Evolutionary conservation across 148 eudicot genomes (phyloP).

Genomic region (Cornus controversa): DNA sequence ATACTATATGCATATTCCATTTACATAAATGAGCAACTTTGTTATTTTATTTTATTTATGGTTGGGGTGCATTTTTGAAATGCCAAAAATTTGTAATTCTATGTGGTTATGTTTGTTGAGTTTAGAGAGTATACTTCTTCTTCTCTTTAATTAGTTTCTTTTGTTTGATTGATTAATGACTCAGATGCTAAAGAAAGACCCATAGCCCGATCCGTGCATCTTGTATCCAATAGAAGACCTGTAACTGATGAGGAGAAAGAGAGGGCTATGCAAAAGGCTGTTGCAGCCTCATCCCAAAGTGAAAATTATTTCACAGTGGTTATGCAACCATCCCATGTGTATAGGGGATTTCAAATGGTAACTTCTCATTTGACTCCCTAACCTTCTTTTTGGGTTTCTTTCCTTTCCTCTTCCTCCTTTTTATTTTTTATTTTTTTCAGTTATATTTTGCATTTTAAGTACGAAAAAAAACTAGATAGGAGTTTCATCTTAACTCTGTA

Average conservation of each 20-base stretch:
- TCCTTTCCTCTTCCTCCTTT: no score
- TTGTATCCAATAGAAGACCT: constrained; percentile 34
- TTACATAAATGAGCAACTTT: neutral
- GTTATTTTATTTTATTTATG: no score
- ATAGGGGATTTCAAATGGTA: constrained; percentile 43
- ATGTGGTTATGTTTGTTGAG: neutral
- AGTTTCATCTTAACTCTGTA: no score
- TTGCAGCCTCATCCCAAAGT: no score
- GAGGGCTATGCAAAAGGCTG: constrained; percentile 29
- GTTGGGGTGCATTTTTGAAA: neutral
- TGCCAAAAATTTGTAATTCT: no score
- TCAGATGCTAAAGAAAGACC: neutral
- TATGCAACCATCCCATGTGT: constrained; percentile 35
- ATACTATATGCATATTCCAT: neutral
- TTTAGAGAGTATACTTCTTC: no score
- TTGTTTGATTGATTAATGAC: neutral
- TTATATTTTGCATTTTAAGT: no score
- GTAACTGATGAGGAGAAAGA: constrained; percentile 30
- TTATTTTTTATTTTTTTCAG: no score
- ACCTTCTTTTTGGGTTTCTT: neutral
- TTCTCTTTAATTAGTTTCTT: no score
- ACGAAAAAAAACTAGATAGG: no score
- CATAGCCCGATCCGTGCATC: neutral
- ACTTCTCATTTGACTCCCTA: neutral
- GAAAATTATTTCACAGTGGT: constrained; percentile 25